Evolutionary conservation across 208 protist genomes (phyloP).

Genomic region (Porcisia deanei): DNA sequence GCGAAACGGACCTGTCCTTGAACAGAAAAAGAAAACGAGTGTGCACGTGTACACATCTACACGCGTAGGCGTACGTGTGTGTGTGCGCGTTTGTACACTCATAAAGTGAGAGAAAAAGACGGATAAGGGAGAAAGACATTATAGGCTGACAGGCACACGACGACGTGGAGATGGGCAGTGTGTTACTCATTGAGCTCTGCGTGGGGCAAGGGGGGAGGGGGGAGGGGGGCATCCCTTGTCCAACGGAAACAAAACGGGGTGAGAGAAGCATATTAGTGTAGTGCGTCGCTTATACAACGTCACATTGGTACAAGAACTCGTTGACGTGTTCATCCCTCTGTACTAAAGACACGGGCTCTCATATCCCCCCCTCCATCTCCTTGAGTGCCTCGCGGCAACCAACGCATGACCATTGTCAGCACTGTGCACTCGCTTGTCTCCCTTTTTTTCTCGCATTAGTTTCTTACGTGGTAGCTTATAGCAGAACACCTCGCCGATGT

Average conservation of each 20-base stretch:
- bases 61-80: no score
- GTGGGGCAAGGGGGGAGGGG: not conserved
- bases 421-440: not conserved
- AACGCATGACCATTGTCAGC: not conserved
- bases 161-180: not conserved
- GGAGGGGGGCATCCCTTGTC: not conserved
- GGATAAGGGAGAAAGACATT: not conserved
- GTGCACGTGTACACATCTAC: no score
- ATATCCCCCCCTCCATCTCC: not conserved
- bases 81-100: no score
- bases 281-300: not conserved
- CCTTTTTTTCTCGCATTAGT: not conserved
- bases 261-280: not conserved
- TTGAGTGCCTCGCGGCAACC: not conserved
- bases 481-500: not conserved
- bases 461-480: not conserved
- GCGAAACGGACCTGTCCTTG: no score
- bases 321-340: not conserved
- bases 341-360: not conserved
- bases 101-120: not conserved
- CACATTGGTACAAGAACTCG: not conserved
- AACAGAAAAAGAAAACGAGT: no score
- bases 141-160: not conserved
- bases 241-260: not conserved
- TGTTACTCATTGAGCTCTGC: not conserved